Base-by-base conservation (phyloP, 176 grass and related monocot species). In the Phyllostachys edulis region DNA sequence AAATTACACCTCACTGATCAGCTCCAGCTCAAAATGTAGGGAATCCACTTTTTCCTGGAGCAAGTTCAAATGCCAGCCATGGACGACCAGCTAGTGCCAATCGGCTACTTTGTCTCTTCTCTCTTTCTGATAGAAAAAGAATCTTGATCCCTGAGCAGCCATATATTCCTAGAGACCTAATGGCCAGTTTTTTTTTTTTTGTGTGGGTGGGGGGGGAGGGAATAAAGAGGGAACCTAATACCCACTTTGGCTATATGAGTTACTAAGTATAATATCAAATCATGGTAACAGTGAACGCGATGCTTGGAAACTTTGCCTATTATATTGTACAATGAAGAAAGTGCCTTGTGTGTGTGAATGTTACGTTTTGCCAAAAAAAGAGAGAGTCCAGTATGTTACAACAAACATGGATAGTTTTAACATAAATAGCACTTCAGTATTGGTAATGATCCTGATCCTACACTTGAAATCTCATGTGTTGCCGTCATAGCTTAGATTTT, bases 21-120 rank as follows among this genome's bases (percentile, higher is more conserved):
- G 60, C 26, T 56, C 70, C 83, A 90, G 83, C 73, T 85, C 72
- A 83, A 87, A 8, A 59, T 57, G 32, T 78, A 71, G 72, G 82
- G 88, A 90, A 90, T 87, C 89, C 89, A 29, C 89, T 90, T 90
- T 90, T 86, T 82, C n/a, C 71, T 85, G 69, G 87, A 80, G 45
- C 76, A 85, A 68, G 50, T 85, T 80, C 82, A 81, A 89, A 85
- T 23, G 76, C 70, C 69, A 89, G 69, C 87, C 63, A 50, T 87
- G 77, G 73, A 59, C 74, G 46, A 41, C 67, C 85, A 75, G 89
- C 63, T 76, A 82, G 80, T 67, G 75, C 75, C 85, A 87, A 87
- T 87, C 69, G 18, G 80, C 61, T 41, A 41, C 46, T 39, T 87
- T 87, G 80, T 84, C 80, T 69, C 80, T 63, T 86, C 79, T 44